phyloP scores from a whole-genome alignment of 805 yeast genomes.

The Zygosaccharomyces bisporus region DNA sequence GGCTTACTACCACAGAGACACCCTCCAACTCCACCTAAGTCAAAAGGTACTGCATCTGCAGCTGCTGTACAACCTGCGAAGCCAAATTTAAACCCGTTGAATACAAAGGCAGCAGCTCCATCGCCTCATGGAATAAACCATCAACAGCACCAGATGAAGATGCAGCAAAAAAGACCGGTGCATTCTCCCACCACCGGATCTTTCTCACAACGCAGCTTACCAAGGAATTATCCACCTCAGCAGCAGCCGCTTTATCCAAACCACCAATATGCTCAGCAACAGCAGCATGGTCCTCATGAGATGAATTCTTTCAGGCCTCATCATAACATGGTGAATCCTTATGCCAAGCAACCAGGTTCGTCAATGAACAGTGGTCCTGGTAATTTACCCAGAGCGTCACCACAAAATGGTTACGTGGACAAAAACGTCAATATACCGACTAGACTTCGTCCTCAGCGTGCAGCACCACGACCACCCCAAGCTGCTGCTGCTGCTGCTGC shows the following conservation, averaged over 20 bases:
- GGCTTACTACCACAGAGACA: constrained; percentile 27
- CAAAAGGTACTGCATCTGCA: constrained; percentile 8
- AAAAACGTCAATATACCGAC: constrained; percentile 11
- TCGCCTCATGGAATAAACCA: constrained; percentile 11
- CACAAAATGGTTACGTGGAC: constrained; percentile 9
- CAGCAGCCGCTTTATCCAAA: constrained; percentile 20
- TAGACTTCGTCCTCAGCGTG: constrained; percentile 28
- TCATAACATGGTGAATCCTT: constrained; percentile 28
- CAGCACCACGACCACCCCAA: constrained; percentile 26
- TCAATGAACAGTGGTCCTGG: constrained; percentile 4
- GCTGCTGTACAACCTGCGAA: constrained; percentile 4
- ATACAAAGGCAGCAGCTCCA: constrained; percentile 9
- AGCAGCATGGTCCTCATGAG: constrained; percentile 19
- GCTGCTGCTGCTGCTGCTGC: constrained; percentile 8
- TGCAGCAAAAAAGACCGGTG: constrained; percentile 9
- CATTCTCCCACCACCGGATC: constrained; percentile 9
- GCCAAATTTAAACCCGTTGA: constrained; percentile 6
- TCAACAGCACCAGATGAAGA: constrained; percentile 11
- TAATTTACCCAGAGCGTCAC: constrained; percentile 8
- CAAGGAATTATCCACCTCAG: constrained; percentile 9
- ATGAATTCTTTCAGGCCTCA: constrained; percentile 20
- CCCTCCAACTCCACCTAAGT: constrained; percentile 31
- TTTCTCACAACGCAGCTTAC: constrained; percentile 9
- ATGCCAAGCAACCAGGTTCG: constrained; percentile 15
- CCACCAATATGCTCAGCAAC: constrained; percentile 23